Evolutionary conservation across 208 protist genomes (phyloP), one percentile per base, ranked within the genome.

Genomic region (Trypanosoma rangeli): DNA sequence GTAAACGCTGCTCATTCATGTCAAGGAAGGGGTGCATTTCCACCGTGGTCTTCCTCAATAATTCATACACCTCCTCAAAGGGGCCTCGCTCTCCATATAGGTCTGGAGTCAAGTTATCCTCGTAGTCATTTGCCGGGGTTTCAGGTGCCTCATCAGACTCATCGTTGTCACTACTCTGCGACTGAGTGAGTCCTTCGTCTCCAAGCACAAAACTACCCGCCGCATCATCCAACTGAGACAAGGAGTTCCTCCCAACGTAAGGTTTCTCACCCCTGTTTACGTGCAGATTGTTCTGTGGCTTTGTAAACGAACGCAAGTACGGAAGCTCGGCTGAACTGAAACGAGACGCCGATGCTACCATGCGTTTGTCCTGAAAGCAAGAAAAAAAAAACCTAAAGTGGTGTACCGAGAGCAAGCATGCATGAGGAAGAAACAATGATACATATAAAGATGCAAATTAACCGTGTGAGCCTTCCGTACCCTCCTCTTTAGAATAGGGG

Each of bases 21-120:
- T 87, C 73, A 1, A 90, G 56, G 56, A 85, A 87, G 26, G 81
- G 80, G 64, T 87, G 84, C 18, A 66, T 2, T 5, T 60, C 49
- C 29, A 62, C 61, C 10, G 50, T 20, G 5, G 65, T 70, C 9
- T 50, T 52, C 15, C 16, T 26, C n/a, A 73, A 44, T 10, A 8
- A 31, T 18, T 67, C 68, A 16, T 50, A n/a, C 15, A 65, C 39
- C 50, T 58, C 64, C 16, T 58, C 53, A 60, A 68, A 68, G 15
- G 46, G 31, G 22, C n/a, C 35, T 39, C 5, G 13, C 22, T 44
- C 31, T 48, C 60, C 52, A 33, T 13, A 18, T 1, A 22, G 37
- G 5, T 39, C 31, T 20, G 44, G 33, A 2, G 16, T 22, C 24
- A 52, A 18, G 35, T 35, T 52, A 46, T 4, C 49, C 7, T 18